Evolutionary conservation across 2,329 filamentous ascomycete species (phyloP), one percentile per base, ranked within the genome.

Genomic region (Sporothrix mexicana): DNA sequence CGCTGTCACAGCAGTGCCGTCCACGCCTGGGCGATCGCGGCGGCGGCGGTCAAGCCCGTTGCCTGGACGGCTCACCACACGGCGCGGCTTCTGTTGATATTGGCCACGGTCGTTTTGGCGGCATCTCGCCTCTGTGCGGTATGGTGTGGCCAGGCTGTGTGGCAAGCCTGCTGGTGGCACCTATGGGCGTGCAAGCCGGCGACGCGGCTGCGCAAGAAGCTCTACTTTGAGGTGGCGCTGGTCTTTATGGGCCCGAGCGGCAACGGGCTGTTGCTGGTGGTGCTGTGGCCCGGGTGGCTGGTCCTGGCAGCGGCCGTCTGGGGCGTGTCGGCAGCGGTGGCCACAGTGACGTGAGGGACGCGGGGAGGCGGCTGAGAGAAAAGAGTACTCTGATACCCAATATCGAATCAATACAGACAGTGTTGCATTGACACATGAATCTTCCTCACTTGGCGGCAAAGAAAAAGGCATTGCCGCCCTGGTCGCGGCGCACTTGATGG

Each of bases 401-500:
- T 36, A 36, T 36, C 30, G 7, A 36, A 36, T 7, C 30, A 36
- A 43, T 41, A n/a, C 64, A 73, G 36, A 68, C 61, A 25, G 59
- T 49, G 10, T 20, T n/a, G 45, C 47, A 4, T 49, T 17, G 25
- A 43, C 64, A n/a, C 62, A 53, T 43, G 36, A 25, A 41, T n/a
- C 7, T 17, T 7, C 9, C 20, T 80, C 77, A 80, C 80, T 80
- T 87, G 1, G 64, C 30, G 55, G 88, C 87, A 80, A 94, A 95
- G 85, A 99, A 99, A 81, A 98, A 98, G 0, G 93, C 90, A 82
- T 99, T 99, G 13, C 96, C 96, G 72, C 94, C 91, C 13, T 88
- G 88, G 82, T 99, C 96, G 78, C 94, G 92, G 77, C 93, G 88
- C 53, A 95, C 88, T 77, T 93, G 90, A 76, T 85, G 87, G 78